A percentile compares a stretch with the other conserved stretches of the same genome.
Conservation (phyloP, 495 filamentous ascomycete genomes). For the Stereocaulon alpinum region DNA sequence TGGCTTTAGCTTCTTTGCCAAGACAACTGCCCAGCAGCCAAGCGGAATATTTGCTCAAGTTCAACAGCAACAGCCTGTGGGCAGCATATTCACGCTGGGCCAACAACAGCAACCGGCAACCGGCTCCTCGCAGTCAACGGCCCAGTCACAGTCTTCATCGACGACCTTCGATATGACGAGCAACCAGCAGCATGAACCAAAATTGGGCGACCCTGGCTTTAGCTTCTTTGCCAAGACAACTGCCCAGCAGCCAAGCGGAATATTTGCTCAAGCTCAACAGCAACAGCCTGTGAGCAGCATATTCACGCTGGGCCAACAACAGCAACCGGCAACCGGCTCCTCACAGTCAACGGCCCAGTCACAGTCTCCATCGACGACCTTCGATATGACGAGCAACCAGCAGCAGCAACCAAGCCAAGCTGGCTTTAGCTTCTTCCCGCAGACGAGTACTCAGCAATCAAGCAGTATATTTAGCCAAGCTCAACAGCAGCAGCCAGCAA, state of each 20-base stretch:
- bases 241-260: neutral
- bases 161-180: neutral
- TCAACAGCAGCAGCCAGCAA: slow-evolving; percentile 10
- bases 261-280: neutral
- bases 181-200: neutral
- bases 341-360: neutral
- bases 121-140: slow-evolving; percentile 8
- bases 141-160: too few species aligned
- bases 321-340: slow-evolving; percentile 13
- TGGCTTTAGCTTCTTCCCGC: slow-evolving; percentile 7
- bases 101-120: slow-evolving; percentile 1
- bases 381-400: neutral
- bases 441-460: slow-evolving; percentile 9
- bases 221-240: slow-evolving; percentile 12
- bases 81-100: neutral
- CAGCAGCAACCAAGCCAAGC: neutral
- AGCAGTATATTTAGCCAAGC: slow-evolving; percentile 23
- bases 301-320: neutral
- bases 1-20: slow-evolving; percentile 8
- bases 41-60: too few species aligned
- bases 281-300: neutral
- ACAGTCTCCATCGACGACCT: too few species aligned
- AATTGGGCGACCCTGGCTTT: neutral
- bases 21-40: slow-evolving; percentile 10
- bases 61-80: neutral